Base-by-base conservation (phyloP, 2,329 filamentous ascomycete genomes). In the Dendrostoma leiphaemia region DNA sequence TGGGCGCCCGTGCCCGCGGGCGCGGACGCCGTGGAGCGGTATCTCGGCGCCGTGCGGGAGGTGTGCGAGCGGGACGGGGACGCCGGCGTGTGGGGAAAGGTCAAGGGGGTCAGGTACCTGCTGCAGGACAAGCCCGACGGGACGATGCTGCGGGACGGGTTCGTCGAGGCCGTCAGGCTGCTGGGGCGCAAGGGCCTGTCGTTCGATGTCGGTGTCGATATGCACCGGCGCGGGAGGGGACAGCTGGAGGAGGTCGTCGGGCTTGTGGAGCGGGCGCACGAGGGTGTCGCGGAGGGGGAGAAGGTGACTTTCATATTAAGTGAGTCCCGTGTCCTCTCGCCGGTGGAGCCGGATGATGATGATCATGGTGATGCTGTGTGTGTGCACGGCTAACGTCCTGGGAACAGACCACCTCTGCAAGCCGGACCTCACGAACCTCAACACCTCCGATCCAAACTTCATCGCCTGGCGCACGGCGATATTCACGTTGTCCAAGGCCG, bases 141-240 rank as follows among this genome's bases (percentile, higher is more conserved):
- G 4, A 82, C 81, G 1, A 86, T 89, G 76, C 63, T 92, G 41
- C 69, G 78, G 44, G 72, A 79, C 10, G 74, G 71, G 7, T 91
- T 92, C 65, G 78, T 91, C 54, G 83, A 84, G 54, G 76, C 81
- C 4, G 65, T 91, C 63, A 83, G 78, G 71, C 80, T 86, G 67
- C 72, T 91, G 43, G 88, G 84, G 4, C 76, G 76, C 49, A 77
- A 76, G 57, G 82, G 83, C 0, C 81, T 86, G 63, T 79, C 82
- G 1, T 96, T 97, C 67, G 93, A 97, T 67, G 74, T 96, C 0
- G 91, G 90, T 0, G 82, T 96, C 12, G 91, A 97, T 75, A 84
- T 89, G 63, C 83, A 90, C 67, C 78, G 83, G n/a, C 83, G 88
- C 26, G 92, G 91, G 5, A 77, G 86, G 55, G 83, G 81, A 73